Base-by-base conservation (phyloP, 2,329 filamentous ascomycete species). In the Sclerotinia trifoliorum region DNA sequence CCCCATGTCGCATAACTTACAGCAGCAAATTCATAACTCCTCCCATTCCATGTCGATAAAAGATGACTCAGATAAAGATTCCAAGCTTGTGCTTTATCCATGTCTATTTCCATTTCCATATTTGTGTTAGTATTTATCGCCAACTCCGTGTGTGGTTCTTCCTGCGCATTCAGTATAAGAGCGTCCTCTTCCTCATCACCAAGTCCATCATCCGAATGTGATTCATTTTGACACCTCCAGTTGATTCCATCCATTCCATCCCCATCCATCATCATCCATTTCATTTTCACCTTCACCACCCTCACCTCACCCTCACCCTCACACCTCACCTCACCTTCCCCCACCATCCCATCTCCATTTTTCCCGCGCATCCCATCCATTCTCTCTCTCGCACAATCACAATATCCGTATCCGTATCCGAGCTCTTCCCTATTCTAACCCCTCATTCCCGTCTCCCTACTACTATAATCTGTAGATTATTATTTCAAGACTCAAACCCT, bases 41-140 rank as follows among this genome's bases (percentile, higher is more conserved):
- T 81, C 7, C 83, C 82, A 74, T 86, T 87, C 84, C 84, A 86
- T 51, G 83, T 83, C 21, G 85, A 86, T 6, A 86, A 78, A 64
- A 83, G 81, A 74, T 87, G 84, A 26, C 83, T 85, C 26, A 81
- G 74, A 70, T 86, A 87, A 8, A 86, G 74, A 66, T 78, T 78
- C 49, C 74, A 73, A 7, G 79, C 79, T 65, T 80, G 79, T 7
- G 77, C 70, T 70, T 73, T 75, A 19, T 64, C 24, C 61, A 64
- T 19, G 8, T 52, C 17, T 7, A 35, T 49, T 5, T 39, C 29
- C 29, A 35, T 49, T 5, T 54, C n/a, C 26, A 32, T 26, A 44
- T 49, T 21, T 26, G n/a, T 44, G 21, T 51, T 44, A 44, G 13
- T 44, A 26, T n/a, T n/a, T 15, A 60, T 46, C 49, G 15, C 6